Conservation (phyloP, 305 asterid genomes). For the Fraxinus platypoda region DNA sequence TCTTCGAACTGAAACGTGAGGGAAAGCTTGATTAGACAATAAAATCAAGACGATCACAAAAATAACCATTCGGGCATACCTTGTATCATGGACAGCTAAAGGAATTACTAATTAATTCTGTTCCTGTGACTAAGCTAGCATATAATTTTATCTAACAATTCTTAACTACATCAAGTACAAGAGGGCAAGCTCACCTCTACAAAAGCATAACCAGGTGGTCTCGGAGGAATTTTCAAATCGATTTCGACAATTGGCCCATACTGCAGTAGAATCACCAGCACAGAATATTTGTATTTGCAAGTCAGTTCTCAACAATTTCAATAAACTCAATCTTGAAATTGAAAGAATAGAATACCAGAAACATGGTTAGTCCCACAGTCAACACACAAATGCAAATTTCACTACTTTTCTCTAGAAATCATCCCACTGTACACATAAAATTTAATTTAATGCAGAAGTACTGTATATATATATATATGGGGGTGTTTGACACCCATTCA, state of each 20-base stretch:
- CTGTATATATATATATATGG: background rate
- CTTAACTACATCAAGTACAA: background rate
- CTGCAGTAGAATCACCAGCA: conserved; percentile 37
- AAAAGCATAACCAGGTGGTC: conserved; percentile 89
- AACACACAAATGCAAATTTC: background rate
- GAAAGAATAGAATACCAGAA: background rate
- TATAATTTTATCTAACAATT: background rate
- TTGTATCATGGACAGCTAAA: background rate
- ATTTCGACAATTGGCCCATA: conserved; percentile 71
- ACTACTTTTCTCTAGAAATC: background rate
- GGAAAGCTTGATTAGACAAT: background rate
- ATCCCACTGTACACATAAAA: background rate
- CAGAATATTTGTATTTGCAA: background rate
- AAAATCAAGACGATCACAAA: background rate
- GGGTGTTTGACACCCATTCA: no score
- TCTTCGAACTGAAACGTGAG: conserved; percentile 59
- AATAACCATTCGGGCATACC: background rate
- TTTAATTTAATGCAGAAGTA: background rate
- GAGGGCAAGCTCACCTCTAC: conserved; percentile 61
- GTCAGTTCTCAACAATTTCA: background rate
- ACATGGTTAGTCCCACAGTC: background rate
- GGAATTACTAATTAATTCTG: background rate
- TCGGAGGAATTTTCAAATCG: conserved; percentile 83
- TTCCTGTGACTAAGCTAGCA: background rate
- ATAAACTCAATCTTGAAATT: background rate